A percentile compares a stretch with the other conserved stretches of the same genome.
Conservation (phyloP, 2,329 filamentous ascomycete genomes). For the Huntiella decipiens region DNA sequence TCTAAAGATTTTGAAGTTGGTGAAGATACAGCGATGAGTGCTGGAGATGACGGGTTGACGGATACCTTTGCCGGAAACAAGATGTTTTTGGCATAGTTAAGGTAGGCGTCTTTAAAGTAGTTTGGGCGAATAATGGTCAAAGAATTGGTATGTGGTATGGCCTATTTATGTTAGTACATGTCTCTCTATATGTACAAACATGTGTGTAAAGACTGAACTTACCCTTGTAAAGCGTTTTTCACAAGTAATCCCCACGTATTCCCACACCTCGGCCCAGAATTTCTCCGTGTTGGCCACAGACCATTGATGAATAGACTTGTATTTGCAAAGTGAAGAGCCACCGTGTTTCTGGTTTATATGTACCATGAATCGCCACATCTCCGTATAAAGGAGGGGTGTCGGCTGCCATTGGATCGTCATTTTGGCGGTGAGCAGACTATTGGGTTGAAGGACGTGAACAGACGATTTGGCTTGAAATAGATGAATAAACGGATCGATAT, state of each 20-base stretch:
- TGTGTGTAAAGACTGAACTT: too few relatives aligned
- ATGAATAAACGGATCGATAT: too few relatives aligned
- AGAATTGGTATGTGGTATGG: constrained; percentile 33
- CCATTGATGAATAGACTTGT: constrained; percentile 67
- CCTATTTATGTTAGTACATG: constrained; percentile 24
- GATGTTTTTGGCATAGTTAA: constrained; percentile 93
- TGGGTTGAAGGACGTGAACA: too few relatives aligned
- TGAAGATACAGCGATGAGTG: constrained; percentile 53
- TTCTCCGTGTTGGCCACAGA: constrained; percentile 54
- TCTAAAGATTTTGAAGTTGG: constrained; percentile 29
- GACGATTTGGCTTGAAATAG: too few relatives aligned
- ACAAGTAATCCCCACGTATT: constrained; percentile 48
- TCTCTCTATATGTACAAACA: too few relatives aligned
- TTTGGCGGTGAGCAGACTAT: neutral
- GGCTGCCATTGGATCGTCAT: neutral
- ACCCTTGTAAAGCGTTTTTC: too few relatives aligned
- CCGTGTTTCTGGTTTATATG: constrained; percentile 39
- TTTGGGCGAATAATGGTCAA: constrained; percentile 71
- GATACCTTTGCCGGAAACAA: constrained; percentile 50
- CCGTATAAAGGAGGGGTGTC: neutral
- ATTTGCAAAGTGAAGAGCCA: constrained; percentile 40
- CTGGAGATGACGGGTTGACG: constrained; percentile 55
- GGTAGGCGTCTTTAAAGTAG: constrained; percentile 60
- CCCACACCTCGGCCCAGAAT: constrained; percentile 79
- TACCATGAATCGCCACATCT: constrained; percentile 52